Percentiles rank a stretch among this genome's conserved stretches.
Evolutionary conservation across 352 stramenopile species (phyloP).

Genomic region (Phytophthora quininea): DNA sequence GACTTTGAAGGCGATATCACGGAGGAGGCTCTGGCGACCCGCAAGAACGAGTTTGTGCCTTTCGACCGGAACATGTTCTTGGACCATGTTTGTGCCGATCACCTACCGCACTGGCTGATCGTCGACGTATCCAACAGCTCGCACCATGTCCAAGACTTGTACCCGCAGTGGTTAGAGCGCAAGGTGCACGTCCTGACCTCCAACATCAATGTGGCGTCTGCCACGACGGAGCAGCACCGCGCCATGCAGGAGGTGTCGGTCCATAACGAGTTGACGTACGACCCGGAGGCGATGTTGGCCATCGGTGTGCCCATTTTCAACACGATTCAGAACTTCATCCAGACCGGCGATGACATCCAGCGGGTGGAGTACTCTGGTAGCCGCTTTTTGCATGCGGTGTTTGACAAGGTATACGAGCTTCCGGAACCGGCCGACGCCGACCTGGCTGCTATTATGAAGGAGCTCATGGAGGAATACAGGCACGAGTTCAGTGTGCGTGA

Average conservation of each 20-base stretch:
- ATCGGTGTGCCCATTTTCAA: conserved; percentile 92
- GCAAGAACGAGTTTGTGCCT: conserved; percentile 36
- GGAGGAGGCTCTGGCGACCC: conserved; percentile 40
- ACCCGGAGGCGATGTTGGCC: conserved; percentile 77
- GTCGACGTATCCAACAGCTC: conserved; percentile 94
- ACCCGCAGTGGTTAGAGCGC: conserved; percentile 89
- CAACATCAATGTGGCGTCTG: conserved; percentile 91
- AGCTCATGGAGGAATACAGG: conserved; percentile 63
- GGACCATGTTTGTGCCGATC: conserved; percentile 81
- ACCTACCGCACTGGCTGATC: conserved; percentile 93
- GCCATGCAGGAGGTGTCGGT: conserved; percentile 74
- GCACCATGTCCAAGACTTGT: conserved; percentile 79
- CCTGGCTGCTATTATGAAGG: conserved; percentile 70
- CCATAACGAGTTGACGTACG: conserved; percentile 90
- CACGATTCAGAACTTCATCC: conserved; percentile 93
- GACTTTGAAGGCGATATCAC: conserved; percentile 67
- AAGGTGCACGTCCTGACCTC: conserved; percentile 94
- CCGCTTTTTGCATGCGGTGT: conserved; percentile 85
- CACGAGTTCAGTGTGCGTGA: conserved; percentile 60
- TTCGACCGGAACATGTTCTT: conserved; percentile 80
- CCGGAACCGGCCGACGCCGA: conserved; percentile 40
- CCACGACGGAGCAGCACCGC: conserved; percentile 73
- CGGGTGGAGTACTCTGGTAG: conserved; percentile 92
- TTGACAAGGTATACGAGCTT: conserved; percentile 51
- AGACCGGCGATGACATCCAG: conserved; percentile 92